Conservation (phyloP, 129 eudicot genomes). For the Flaveria bidentis region DNA sequence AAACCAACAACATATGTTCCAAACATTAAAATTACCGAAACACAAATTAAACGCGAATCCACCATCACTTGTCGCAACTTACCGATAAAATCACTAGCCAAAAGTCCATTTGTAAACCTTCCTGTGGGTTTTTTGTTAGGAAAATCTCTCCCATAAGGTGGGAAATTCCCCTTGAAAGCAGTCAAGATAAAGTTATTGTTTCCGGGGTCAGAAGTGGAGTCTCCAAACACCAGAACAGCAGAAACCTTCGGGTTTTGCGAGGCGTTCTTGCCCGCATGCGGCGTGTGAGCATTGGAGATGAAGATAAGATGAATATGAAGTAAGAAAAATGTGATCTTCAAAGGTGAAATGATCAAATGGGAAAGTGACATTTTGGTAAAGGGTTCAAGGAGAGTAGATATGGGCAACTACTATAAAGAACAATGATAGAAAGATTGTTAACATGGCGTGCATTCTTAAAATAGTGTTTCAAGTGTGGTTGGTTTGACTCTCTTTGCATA, state of each 20-base stretch:
- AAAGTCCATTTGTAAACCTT: constrained; percentile 59
- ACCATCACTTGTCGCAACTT: not conserved
- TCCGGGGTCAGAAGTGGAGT: constrained; percentile 79
- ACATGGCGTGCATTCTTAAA: constrained; percentile 33
- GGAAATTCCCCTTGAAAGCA: constrained; percentile 54
- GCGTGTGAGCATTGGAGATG: constrained; percentile 28
- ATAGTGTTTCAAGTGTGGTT: constrained; percentile 37
- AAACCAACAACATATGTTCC: not conserved
- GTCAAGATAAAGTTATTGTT: constrained; percentile 56
- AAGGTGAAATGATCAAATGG: not conserved
- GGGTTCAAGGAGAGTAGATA: constrained; percentile 43
- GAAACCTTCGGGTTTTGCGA: constrained; percentile 36
- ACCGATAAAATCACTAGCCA: constrained; percentile 54
- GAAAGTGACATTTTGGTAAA: constrained; percentile 17
- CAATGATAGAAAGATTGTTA: constrained; percentile 8
- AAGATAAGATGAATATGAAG: constrained; percentile 20
- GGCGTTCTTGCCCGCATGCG: constrained; percentile 2
- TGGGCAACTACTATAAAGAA: not conserved
- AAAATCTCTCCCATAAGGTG: constrained; percentile 78
- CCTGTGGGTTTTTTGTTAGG: constrained; percentile 57
- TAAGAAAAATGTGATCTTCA: constrained; percentile 12
- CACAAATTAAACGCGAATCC: not conserved
- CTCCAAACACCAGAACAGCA: constrained; percentile 70
- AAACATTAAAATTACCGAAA: not conserved
- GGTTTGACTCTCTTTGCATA: constrained; percentile 29